These are phyloP conservation scores for Trypanosoma vivax DNA, from an alignment of 208 protist genomes.

Conservation along the genomic window DNA sequence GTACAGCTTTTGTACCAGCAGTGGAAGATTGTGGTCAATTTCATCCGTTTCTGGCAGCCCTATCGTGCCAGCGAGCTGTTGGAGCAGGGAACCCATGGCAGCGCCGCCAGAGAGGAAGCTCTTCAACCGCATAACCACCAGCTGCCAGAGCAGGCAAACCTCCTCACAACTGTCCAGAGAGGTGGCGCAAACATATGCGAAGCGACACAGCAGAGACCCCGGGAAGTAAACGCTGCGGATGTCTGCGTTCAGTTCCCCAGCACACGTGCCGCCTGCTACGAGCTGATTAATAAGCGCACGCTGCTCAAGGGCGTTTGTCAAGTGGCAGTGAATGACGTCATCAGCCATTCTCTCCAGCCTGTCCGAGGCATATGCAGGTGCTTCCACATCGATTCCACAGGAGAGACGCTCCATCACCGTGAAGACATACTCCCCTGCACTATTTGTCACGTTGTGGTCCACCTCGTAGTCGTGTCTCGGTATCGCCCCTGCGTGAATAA, in stretches of 20 bases:
- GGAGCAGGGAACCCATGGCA: slow-evolving; percentile 17
- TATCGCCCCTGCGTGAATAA: slow-evolving; percentile 28
- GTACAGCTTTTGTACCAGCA: slow-evolving; percentile 81
- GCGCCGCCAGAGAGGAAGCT: slow-evolving; percentile 17
- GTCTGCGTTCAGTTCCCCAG: slow-evolving; percentile 2
- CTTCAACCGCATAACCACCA: slow-evolving; percentile 30
- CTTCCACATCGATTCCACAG: neutral
- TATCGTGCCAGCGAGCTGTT: slow-evolving; percentile 14
- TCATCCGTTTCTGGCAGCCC: slow-evolving; percentile 20
- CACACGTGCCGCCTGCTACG: neutral
- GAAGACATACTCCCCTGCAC: slow-evolving; percentile 16
- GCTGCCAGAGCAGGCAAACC: slow-evolving; percentile 32
- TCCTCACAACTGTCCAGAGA: slow-evolving; percentile 22
- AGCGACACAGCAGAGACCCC: slow-evolving; percentile 62
- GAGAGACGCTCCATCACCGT: slow-evolving; percentile 15
- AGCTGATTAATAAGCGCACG: slow-evolving; percentile 12
- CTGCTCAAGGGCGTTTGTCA: neutral
- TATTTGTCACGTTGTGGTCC: slow-evolving; percentile 25
- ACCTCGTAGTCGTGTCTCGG: slow-evolving; percentile 38
- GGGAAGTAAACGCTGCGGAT: slow-evolving; percentile 62
- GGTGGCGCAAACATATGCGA: slow-evolving; percentile 44
- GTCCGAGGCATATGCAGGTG: neutral
- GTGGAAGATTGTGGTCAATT: slow-evolving; percentile 36
- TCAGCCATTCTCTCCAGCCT: slow-evolving; percentile 2
- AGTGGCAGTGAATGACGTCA: slow-evolving; percentile 13